phyloP scores from a whole-genome alignment of 1,139 yeast genomes.

The Lodderomyces theae region DNA sequence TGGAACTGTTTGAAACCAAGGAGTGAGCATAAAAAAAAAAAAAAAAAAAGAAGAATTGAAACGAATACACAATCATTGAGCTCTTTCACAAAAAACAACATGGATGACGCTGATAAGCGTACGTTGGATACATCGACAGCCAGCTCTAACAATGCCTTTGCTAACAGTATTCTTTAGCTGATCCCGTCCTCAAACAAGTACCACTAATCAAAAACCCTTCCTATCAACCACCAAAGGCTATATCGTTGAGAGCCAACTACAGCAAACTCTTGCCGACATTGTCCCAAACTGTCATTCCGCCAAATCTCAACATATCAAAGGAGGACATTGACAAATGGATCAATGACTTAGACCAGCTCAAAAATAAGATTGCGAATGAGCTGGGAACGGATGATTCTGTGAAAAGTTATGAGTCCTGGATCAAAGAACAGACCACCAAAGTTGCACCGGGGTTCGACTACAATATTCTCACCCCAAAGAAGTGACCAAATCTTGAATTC shows the following conservation, averaged over 20 bases:
- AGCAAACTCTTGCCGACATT: constrained; percentile 38
- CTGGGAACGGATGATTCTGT: constrained; percentile 15
- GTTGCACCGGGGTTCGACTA: constrained; percentile 46
- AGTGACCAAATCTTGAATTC: too few species aligned
- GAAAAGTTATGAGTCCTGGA: constrained; percentile 31
- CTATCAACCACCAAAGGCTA: constrained; percentile 56
- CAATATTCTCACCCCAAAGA: constrained; percentile 35
- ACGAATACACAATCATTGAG: too few species aligned
- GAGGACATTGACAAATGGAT: constrained; percentile 32
- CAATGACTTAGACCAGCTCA: constrained; percentile 22
- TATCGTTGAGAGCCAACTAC: constrained; percentile 53
- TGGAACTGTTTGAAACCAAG: too few species aligned
- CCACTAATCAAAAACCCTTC: constrained; percentile 59
- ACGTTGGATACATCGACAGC: constrained; percentile 10
- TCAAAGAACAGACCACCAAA: constrained; percentile 29
- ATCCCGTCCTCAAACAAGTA: constrained; percentile 50
- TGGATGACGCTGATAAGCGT: constrained; percentile 23
- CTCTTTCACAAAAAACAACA: constrained; percentile 1
- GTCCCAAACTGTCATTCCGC: constrained; percentile 36
- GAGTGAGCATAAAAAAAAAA: too few species aligned
- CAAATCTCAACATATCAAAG: constrained; percentile 31
- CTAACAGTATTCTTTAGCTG: constrained; percentile 33
- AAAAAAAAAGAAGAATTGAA: background rate
- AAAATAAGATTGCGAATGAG: constrained; percentile 13
- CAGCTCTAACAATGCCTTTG: too few species aligned